These are phyloP conservation scores for Ambispora gerdemannii DNA, from an alignment of 192 early-diverging fungal genomes.

Conservation along the genomic window DNA sequence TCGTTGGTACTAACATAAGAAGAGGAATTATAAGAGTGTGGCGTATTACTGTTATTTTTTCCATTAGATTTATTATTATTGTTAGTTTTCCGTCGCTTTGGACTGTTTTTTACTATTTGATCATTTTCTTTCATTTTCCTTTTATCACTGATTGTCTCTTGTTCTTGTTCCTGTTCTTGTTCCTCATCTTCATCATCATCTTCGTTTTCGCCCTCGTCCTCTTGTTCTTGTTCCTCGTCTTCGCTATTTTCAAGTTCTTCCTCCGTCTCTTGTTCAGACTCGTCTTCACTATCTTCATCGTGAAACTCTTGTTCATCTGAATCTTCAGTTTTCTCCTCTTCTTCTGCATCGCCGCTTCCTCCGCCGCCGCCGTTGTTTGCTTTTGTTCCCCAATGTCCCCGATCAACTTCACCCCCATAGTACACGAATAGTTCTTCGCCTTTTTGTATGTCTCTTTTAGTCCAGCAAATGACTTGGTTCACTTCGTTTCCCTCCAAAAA, in stretches of 20 bases:
- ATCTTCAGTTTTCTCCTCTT: conserved; percentile 6
- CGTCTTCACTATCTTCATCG: conserved; percentile 9
- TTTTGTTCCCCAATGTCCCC: conserved; percentile 60
- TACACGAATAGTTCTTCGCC: conserved; percentile 87
- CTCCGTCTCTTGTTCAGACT: too few relatives aligned
- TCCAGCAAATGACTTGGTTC: conserved; percentile 85
- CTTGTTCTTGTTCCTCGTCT: background rate
- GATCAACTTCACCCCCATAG: conserved; percentile 81
- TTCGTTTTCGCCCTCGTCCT: background rate
- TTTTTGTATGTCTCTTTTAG: conserved; percentile 59
- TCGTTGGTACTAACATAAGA: too few relatives aligned
- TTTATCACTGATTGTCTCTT: too few relatives aligned
- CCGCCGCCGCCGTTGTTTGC: background rate
- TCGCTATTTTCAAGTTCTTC: too few relatives aligned
- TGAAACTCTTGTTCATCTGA: background rate
- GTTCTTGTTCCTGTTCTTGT: background rate
- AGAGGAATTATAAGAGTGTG: too few relatives aligned
- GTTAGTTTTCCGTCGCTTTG: too few relatives aligned
- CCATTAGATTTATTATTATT: too few relatives aligned
- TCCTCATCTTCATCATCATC: background rate
- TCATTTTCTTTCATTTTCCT: too few relatives aligned
- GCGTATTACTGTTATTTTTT: too few relatives aligned
- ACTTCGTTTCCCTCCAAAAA: conserved; percentile 79
- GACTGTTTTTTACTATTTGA: too few relatives aligned
- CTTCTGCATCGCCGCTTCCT: background rate